These are phyloP conservation scores for Colletotrichum tanaceti DNA, from an alignment of 2,329 filamentous ascomycete species.

Conservation along the genomic window DNA sequence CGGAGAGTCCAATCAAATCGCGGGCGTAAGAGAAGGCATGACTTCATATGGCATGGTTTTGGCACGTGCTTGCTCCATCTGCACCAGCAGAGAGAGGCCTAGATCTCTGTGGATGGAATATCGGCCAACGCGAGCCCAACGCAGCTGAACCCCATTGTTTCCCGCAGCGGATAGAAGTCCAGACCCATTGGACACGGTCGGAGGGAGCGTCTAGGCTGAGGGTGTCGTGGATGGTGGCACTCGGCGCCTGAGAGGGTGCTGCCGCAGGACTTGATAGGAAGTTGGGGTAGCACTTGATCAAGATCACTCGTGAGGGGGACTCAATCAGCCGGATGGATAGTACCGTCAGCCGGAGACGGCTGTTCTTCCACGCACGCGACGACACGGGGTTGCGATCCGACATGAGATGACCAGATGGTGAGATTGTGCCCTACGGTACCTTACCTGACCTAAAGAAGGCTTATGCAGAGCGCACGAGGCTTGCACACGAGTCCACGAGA, in stretches of 20 bases:
- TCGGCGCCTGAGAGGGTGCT: conserved; percentile 4
- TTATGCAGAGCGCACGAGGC: conserved; percentile 17
- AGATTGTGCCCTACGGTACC: conserved; percentile 34
- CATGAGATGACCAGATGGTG: conserved; percentile 16
- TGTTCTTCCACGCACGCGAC: conserved; percentile 27
- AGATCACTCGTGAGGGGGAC: conserved; percentile 33
- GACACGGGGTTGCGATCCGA: conserved; percentile 17
- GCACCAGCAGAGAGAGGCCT: background rate
- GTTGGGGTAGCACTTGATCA: conserved; percentile 36
- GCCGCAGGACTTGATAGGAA: conserved; percentile 25
- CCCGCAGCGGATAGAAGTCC: conserved; percentile 14
- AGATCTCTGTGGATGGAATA: conserved; percentile 9
- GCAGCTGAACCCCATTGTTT: conserved; percentile 24
- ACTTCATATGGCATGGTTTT: conserved; percentile 32
- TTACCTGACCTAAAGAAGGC: conserved; percentile 32
- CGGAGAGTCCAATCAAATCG: background rate
- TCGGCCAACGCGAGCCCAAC: conserved; percentile 27
- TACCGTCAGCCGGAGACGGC: conserved; percentile 32
- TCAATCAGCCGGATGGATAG: conserved; percentile 28
- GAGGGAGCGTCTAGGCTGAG: conserved; percentile 16
- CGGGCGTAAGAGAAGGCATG: conserved; percentile 11
- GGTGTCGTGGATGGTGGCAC: conserved; percentile 31
- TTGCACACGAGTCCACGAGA: background rate
- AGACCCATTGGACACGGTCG: conserved; percentile 11
- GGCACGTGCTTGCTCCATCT: conserved; percentile 20